Percentiles rank a stretch among this genome's conserved stretches.
Evolutionary conservation across 2,329 filamentous ascomycete genomes (phyloP).

Genomic region (Hymenoscyphus albidus): DNA sequence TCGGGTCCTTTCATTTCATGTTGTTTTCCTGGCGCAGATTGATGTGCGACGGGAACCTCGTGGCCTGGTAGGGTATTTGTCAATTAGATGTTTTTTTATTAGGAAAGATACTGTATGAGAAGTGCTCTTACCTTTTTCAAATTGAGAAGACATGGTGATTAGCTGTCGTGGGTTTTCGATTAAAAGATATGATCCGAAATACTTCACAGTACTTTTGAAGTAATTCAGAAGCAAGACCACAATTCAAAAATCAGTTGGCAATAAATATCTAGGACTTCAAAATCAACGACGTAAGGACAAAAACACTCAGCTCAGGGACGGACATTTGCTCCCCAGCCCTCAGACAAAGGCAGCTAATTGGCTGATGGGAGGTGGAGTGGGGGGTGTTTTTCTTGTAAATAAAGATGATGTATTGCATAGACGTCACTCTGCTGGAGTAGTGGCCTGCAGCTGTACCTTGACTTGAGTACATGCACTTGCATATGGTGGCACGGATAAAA

Average conservation of each 20-base stretch:
- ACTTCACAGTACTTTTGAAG: neutral
- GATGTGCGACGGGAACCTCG: conserved; percentile 48
- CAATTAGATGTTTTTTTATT: neutral
- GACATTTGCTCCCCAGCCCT: neutral
- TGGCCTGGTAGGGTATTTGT: conserved; percentile 39
- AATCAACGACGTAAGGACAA: conserved; percentile 8
- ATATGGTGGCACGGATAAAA: no score
- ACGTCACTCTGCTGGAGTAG: neutral
- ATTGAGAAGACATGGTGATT: conserved; percentile 29
- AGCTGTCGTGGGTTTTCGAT: conserved; percentile 1
- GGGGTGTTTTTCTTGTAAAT: neutral
- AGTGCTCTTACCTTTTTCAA: conserved; percentile 32
- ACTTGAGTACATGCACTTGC: neutral
- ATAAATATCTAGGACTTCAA: neutral
- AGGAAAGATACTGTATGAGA: neutral
- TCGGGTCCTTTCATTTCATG: conserved; percentile 50
- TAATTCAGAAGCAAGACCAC: conserved; percentile 25
- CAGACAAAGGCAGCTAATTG: neutral
- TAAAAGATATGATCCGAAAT: neutral
- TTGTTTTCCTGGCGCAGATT: conserved; percentile 51
- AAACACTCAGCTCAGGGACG: neutral
- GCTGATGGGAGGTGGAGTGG: neutral
- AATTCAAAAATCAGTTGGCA: conserved; percentile 29
- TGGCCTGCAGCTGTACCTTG: neutral
- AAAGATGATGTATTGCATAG: neutral